Evolutionary conservation across 345 rosid species (phyloP), one percentile per base, ranked within the genome.

Genomic region (Populus nigra): DNA sequence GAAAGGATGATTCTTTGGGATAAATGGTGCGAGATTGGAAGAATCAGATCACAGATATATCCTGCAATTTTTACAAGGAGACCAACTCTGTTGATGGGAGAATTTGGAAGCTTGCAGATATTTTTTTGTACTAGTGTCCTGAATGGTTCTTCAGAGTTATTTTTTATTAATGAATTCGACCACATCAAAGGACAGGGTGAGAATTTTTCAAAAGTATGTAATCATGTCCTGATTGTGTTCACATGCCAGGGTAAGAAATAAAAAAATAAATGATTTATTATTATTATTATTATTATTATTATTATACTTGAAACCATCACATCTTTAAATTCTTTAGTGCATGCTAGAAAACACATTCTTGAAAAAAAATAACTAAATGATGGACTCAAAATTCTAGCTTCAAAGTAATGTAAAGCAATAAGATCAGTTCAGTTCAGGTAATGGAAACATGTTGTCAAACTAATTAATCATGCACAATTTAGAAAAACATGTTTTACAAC

Each of bases 11-110:
- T 16, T 72, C 50, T 73, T 67, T 67, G 8, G 22, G n/a, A 35
- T 23, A 23, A 76, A 68, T 39, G 66, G 73, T 55, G 43, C 36
- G 53, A 68, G 13, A 53, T 31, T 53, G 9, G 47, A 75, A 75
- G 72, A 43, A 45, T 41, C 59, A 45, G 20, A n/a, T 23, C 23
- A 57, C 23, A 13, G 50, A 45, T 45, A 45, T 5, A 45, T 45
- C 23, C 27, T n/a, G n/a, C 10, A 10, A 8, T n/a, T 57, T 57
- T 8, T 57, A 57, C 62, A 57, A 57, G n/a, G 39, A 13, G 20
- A 16, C 47, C 71, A 38, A 0, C 9, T 68, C 25, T 66, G n/a
- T 29, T 29, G 5, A 33, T 66, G 41, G 69, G 38, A 66, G 8
- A 57, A 7, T 57, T n/a, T 57, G 62, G 63, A 59, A 10, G 63